Percentiles rank a stretch among this genome's conserved stretches.
These are phyloP conservation scores for Elongisporangium undulatum DNA, from an alignment of 352 stramenopile species.

Conservation along the genomic window DNA sequence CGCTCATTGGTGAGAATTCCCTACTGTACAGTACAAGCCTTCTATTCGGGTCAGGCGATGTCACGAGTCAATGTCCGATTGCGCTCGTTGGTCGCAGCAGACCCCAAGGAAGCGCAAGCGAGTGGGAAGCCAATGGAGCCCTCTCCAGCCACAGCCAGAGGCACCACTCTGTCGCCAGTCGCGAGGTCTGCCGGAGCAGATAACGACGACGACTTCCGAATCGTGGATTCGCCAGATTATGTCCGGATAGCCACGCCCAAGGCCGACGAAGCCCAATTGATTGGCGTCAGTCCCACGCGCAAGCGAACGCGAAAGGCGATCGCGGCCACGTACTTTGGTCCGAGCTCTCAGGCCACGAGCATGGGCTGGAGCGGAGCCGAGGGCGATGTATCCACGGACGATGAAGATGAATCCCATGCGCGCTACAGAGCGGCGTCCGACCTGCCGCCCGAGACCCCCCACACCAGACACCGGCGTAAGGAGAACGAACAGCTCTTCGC, in stretches of 20 bases:
- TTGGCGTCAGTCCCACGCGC: not conserved
- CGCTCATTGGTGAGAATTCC: not conserved
- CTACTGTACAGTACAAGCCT: not conserved
- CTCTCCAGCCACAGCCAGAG: not conserved
- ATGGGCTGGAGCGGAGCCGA: not conserved
- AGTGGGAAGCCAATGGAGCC: not conserved
- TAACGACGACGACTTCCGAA: not conserved
- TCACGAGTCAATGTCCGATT: not conserved
- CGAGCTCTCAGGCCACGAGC: conserved; percentile 7
- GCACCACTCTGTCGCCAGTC: not conserved
- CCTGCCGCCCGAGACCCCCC: conserved; percentile 10
- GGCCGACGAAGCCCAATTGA: not conserved
- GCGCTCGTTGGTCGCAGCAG: not conserved
- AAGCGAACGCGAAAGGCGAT: conserved; percentile 20
- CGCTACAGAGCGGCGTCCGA: not conserved
- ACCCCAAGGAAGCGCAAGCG: not conserved
- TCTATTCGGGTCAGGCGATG: not conserved
- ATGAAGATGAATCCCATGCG: not conserved
- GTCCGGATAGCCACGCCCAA: not conserved
- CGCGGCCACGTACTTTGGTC: conserved; percentile 33
- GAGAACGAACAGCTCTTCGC: conserved; percentile 52
- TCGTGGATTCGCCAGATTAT: not conserved
- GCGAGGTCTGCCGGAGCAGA: not conserved
- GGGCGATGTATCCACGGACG: not conserved
- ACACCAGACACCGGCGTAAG: conserved; percentile 22